Conservation (phyloP, 1,284 basidiomycete species). For the Moesziomyces sp. region DNA sequence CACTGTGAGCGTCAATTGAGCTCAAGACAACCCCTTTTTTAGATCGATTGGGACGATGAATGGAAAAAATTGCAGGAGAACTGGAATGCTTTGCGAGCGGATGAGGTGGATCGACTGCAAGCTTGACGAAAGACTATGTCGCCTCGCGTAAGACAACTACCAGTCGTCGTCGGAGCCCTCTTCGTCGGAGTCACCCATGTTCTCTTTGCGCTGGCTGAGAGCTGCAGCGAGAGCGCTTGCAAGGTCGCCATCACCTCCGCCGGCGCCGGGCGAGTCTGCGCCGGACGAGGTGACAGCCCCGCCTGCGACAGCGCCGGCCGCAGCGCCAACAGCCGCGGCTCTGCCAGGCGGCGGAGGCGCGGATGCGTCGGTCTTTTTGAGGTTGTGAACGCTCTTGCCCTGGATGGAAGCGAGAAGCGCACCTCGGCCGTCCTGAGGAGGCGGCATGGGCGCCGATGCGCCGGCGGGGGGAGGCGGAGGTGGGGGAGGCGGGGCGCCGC, state of each 20-base stretch:
- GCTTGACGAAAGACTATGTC: background rate
- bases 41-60: background rate
- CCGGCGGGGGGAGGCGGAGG: constrained; percentile 43
- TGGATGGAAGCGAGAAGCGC: constrained; percentile 78
- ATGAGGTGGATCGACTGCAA: too few relatives aligned
- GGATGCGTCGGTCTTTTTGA: constrained; percentile 75
- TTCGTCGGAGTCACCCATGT: constrained; percentile 88
- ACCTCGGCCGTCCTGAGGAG: constrained; percentile 68
- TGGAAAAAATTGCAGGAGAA: background rate
- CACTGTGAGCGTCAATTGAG: background rate
- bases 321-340: constrained; percentile 23
- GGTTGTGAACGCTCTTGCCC: constrained; percentile 76
- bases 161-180: constrained; percentile 75
- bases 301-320: constrained; percentile 31
- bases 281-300: constrained; percentile 23
- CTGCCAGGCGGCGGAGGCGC: constrained; percentile 26
- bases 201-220: constrained; percentile 82
- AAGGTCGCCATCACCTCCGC: constrained; percentile 72
- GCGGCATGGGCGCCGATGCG: constrained; percentile 28
- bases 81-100: too few relatives aligned
- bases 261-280: constrained; percentile 24
- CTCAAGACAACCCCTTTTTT: background rate
- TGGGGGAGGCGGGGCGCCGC: constrained; percentile 26
- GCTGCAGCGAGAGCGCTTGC: constrained; percentile 77
- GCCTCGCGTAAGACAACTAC: constrained; percentile 17